phyloP scores from a whole-genome alignment of 1,139 yeast species.

The Suhomyces ambrosiae region DNA sequence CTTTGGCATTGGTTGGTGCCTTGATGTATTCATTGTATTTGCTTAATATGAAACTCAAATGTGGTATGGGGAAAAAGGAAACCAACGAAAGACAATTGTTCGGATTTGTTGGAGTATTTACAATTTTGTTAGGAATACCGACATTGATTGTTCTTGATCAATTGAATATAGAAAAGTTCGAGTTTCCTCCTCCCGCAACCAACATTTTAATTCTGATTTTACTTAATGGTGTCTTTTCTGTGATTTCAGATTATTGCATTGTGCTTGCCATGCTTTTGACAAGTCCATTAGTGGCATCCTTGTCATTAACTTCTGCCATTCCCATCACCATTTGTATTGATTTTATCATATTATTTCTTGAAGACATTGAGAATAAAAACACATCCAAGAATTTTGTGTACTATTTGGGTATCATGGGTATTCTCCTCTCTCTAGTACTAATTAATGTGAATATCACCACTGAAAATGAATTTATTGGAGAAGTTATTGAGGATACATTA shows the following conservation, averaged over 20 bases:
- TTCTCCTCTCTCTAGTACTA: constrained; percentile 48
- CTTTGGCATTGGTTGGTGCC: constrained; percentile 49
- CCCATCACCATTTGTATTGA: constrained; percentile 55
- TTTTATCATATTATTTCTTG: constrained; percentile 32
- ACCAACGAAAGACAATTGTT: constrained; percentile 52
- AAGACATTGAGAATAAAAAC: constrained; percentile 19
- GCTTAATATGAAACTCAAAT: constrained; percentile 42
- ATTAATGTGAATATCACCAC: constrained; percentile 47
- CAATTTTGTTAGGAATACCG: constrained; percentile 43
- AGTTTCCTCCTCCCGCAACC: constrained; percentile 43
- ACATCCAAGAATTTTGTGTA: constrained; percentile 37
- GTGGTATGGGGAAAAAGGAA: constrained; percentile 46
- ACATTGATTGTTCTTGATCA: constrained; percentile 34
- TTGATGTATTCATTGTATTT: constrained; percentile 50
- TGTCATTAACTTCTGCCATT: constrained; percentile 54
- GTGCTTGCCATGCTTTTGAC: constrained; percentile 55
- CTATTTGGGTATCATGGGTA: constrained; percentile 48
- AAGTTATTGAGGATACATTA: constrained; percentile 51
- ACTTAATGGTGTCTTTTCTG: constrained; percentile 47
- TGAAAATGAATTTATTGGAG: constrained; percentile 49
- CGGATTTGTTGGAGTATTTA: constrained; percentile 48
- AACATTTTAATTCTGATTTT: constrained; percentile 37
- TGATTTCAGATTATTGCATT: constrained; percentile 52
- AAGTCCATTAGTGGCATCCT: constrained; percentile 55
- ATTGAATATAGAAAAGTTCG: constrained; percentile 41